phyloP scores from a whole-genome alignment of 257 asterid species.

The Nicotiana obtusifolia region DNA sequence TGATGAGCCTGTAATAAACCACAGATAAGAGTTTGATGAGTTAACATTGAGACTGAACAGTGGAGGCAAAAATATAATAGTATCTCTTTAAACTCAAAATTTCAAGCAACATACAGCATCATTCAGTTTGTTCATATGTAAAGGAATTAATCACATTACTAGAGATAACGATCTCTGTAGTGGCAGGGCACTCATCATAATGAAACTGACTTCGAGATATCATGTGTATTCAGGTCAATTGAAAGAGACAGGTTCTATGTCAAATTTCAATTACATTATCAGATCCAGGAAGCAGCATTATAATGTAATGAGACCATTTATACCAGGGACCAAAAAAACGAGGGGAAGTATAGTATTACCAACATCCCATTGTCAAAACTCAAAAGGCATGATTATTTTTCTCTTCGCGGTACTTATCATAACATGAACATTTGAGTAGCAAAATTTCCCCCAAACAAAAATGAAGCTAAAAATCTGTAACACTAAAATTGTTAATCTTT shows the following conservation, averaged over 20 bases:
- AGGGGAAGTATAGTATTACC: background rate
- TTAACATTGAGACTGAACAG: background rate
- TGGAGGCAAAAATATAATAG: background rate
- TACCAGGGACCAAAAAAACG: background rate
- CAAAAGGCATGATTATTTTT: background rate
- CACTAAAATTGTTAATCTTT: background rate
- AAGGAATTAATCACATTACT: background rate
- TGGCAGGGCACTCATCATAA: background rate
- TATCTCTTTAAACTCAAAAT: background rate
- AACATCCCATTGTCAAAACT: background rate
- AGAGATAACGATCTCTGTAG: background rate
- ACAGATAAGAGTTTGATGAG: background rate
- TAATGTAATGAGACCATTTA: background rate
- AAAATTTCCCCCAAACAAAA: background rate
- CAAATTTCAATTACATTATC: background rate
- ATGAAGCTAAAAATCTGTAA: background rate
- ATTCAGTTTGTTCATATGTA: background rate
- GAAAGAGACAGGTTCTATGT: background rate
- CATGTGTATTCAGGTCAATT: background rate
- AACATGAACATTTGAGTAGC: background rate
- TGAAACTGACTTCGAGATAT: background rate
- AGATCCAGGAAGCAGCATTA: background rate
- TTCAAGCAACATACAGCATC: background rate
- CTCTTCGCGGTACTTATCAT: background rate
- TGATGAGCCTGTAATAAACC: constrained; percentile 68